A percentile compares a stretch with the other conserved stretches of the same genome.
Conservation (phyloP, 495 filamentous ascomycete genomes). For the Lineolata rhizophorae region DNA sequence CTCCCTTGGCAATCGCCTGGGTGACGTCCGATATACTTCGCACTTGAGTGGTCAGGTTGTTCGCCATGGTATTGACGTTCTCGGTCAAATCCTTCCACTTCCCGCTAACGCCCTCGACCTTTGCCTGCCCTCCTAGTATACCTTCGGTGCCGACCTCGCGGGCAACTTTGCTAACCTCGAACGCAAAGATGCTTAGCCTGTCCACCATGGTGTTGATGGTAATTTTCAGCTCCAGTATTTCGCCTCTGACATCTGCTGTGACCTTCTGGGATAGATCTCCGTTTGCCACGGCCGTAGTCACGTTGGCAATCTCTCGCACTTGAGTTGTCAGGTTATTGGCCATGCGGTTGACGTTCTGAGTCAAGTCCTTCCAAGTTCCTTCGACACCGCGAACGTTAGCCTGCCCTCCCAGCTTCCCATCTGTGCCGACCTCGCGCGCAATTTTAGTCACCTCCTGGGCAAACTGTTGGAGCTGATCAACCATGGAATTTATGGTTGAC, state of each 20-base stretch:
- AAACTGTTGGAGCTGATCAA: constrained; percentile 89
- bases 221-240: constrained; percentile 86
- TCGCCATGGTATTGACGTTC: constrained; percentile 90
- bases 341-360: constrained; percentile 90
- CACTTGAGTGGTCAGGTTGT: constrained; percentile 87
- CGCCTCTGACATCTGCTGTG: constrained; percentile 82
- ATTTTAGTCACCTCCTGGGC: constrained; percentile 98
- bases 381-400: constrained; percentile 94
- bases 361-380: constrained; percentile 98
- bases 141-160: constrained; percentile 96
- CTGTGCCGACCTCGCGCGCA: constrained; percentile 91
- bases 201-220: constrained; percentile 99
- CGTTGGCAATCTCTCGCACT: constrained; percentile 88
- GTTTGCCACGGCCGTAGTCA: constrained; percentile 88
- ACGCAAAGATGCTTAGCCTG: constrained; percentile 85
- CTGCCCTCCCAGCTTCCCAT: constrained; percentile 87
- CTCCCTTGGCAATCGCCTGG: constrained; percentile 82
- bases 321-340: constrained; percentile 87
- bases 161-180: constrained; percentile 96
- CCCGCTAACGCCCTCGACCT: constrained; percentile 93
- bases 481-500: constrained; percentile 98
- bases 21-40: constrained; percentile 94
- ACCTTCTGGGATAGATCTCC: constrained; percentile 95
- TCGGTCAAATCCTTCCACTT: constrained; percentile 99
- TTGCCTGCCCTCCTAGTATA: constrained; percentile 83